These are phyloP conservation scores for Candida succiphila DNA, from an alignment of 805 yeast genomes.

Conservation along the genomic window DNA sequence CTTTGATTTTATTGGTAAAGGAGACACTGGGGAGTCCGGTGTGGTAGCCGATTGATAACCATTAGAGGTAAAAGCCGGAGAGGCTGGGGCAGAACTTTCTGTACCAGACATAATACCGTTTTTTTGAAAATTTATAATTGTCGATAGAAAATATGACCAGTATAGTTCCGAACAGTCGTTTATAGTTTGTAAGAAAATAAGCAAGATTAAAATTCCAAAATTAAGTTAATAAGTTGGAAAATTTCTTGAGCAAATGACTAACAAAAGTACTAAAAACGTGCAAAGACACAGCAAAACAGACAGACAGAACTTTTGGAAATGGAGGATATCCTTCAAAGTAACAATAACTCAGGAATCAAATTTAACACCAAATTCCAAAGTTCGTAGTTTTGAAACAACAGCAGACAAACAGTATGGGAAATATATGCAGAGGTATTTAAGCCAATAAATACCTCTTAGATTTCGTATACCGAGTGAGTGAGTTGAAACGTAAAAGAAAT, in stretches of 20 bases:
- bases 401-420: too few relatives aligned
- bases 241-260: not conserved
- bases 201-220: constrained; percentile 3
- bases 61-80: constrained; percentile 1
- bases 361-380: constrained; percentile 18
- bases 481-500: too few relatives aligned
- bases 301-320: constrained; percentile 16
- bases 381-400: too few relatives aligned
- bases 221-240: constrained; percentile 2
- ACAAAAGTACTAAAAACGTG: not conserved
- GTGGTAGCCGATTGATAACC: not conserved
- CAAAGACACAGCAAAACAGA: constrained; percentile 3
- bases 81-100: constrained; percentile 2
- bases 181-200: constrained; percentile 2
- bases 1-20: not conserved
- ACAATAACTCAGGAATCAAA: constrained; percentile 16
- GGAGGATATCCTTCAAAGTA: constrained; percentile 28
- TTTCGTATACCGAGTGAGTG: too few relatives aligned
- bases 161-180: not conserved
- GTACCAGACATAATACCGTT: constrained; percentile 1
- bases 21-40: constrained; percentile 3
- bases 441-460: constrained; percentile 12
- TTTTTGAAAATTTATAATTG: not conserved
- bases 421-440: constrained; percentile 11
- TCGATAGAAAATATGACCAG: not conserved